Base-by-base conservation (phyloP, 1,139 yeast genomes). In the Scheffersomyces quercinus region DNA sequence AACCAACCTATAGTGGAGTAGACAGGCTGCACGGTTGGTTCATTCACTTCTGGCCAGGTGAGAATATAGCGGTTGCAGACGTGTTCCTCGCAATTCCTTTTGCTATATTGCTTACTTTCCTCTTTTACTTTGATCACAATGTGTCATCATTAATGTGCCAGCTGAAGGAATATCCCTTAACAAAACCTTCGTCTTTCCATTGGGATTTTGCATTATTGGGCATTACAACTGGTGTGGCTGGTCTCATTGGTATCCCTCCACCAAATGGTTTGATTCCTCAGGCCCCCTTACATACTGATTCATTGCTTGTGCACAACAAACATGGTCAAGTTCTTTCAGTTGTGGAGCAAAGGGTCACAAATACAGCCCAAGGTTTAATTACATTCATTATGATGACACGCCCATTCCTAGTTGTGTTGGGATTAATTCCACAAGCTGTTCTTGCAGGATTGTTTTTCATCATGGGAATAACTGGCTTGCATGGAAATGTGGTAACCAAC, bases 201-300 rank as follows among this genome's bases (percentile, higher is more conserved):
- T 93, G 93, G 84, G 99, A 93, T 64, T 87, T 91, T 59, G 78
- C 87, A 36, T 68, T 93, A 29, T 70, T 93, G 30, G 98, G 98
- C 0, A 58, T 88, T 10, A 86, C 93, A 4, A 93, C 98, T 0
- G 95, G 96, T 0, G 61, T 91, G 2, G 75, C 96, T 3, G 98
- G 98, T 0, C 64, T 91, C 1, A 59, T 93, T 10, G 99, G 99
- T 0, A 75, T 93, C 1, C 99, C 98, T 0, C 90, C 97, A 2
- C 98, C 98, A 0, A 93, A 93, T 64, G 99, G 99, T 0, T 70
- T 93, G 32, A 91, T 93, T 35, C 99, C 99, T 0, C 99, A 93
- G 62, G 98, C 98, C 0, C 99, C 98, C 0, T 64, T 93, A 36
- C 99, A 93, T 57, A 90, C 98, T 0, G 79, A 77, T 42, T 82